Conservation (phyloP, 257 asterid genomes). For the Solanum neorickii region DNA sequence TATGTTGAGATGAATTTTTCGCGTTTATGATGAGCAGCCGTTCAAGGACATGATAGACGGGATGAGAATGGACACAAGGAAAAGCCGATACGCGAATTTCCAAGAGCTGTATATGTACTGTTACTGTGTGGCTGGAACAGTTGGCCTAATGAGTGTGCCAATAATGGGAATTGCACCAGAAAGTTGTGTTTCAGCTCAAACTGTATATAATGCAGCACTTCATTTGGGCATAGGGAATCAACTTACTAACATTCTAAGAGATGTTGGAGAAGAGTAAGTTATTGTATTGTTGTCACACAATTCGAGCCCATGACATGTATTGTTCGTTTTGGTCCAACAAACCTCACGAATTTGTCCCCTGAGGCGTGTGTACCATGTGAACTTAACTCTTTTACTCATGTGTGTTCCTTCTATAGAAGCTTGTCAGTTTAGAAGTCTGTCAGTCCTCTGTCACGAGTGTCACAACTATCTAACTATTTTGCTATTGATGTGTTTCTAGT, state of each 20-base stretch:
- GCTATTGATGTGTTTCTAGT: constrained; percentile 11
- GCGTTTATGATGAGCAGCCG: constrained; percentile 25
- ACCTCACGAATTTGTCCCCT: neutral
- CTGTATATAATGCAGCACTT: constrained; percentile 48
- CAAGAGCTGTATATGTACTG: constrained; percentile 60
- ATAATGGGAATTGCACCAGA: constrained; percentile 84
- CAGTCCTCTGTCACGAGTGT: neutral
- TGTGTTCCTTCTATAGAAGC: neutral
- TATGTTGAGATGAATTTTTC: neutral
- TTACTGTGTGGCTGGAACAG: constrained; percentile 81
- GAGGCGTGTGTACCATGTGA: neutral
- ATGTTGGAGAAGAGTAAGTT: constrained; percentile 83
- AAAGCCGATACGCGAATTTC: constrained; percentile 46
- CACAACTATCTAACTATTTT: neutral
- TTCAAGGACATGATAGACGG: constrained; percentile 90
- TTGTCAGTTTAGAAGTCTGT: neutral
- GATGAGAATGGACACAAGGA: constrained; percentile 73
- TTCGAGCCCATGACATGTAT: neutral
- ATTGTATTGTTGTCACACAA: neutral
- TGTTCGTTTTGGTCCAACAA: neutral
- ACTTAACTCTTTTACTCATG: neutral
- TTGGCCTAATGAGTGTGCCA: constrained; percentile 83
- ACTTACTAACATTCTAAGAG: constrained; percentile 66
- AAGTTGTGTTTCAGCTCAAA: constrained; percentile 35
- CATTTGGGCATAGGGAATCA: constrained; percentile 69